Evolutionary conservation across 257 asterid species (phyloP).

Genomic region (Nicotiana tomentosiformis): DNA sequence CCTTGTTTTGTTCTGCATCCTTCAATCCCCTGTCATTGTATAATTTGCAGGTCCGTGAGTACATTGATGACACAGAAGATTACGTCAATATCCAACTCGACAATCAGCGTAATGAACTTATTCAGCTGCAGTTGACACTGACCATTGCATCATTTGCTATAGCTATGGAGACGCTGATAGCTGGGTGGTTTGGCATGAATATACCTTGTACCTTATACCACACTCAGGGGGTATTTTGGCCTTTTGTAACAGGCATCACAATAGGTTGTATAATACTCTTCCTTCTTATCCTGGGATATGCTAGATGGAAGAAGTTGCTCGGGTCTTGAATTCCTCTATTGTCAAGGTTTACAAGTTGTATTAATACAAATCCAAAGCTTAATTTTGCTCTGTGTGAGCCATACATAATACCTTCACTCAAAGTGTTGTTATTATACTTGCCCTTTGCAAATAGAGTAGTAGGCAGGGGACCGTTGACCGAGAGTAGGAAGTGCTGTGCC

Average conservation of each 20-base stretch:
- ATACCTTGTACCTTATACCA: slow-evolving; percentile 48
- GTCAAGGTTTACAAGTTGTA: background rate
- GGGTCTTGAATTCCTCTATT: slow-evolving; percentile 40
- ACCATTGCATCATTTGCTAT: slow-evolving; percentile 79
- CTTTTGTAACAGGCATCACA: slow-evolving; percentile 33
- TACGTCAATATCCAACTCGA: slow-evolving; percentile 89
- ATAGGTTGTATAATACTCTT: slow-evolving; percentile 41
- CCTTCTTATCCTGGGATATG: slow-evolving; percentile 59
- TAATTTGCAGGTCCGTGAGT: slow-evolving; percentile 70
- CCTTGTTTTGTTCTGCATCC: background rate
- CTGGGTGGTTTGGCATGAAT: slow-evolving; percentile 81
- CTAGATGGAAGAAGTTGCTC: slow-evolving; percentile 88
- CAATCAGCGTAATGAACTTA: slow-evolving; percentile 84
- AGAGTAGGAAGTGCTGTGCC: no score
- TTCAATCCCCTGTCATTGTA: background rate
- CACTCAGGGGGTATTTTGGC: slow-evolving; percentile 29
- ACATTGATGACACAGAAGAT: slow-evolving; percentile 89
- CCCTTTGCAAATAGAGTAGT: background rate
- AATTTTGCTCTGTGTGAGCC: background rate
- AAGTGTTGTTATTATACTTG: background rate
- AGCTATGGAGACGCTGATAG: slow-evolving; percentile 50
- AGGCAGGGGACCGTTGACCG: no score
- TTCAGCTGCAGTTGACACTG: slow-evolving; percentile 76
- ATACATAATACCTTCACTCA: background rate
- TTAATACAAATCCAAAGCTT: background rate